Evolutionary conservation across 495 filamentous ascomycete genomes (phyloP).

Genomic region (Aspergillus asperescens): DNA sequence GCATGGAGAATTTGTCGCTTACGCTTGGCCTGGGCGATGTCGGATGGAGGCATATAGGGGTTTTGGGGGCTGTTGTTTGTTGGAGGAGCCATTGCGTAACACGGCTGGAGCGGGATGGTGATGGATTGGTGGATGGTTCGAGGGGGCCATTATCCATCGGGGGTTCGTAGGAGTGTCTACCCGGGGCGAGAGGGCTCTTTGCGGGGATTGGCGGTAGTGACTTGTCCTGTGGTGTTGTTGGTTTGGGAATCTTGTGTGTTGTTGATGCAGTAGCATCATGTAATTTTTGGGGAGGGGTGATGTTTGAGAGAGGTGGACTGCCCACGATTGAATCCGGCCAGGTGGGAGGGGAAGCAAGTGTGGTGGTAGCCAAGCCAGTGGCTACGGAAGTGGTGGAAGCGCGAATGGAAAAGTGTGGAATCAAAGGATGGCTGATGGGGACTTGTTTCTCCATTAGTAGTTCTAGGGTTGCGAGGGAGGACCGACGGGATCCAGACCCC

Average conservation of each 20-base stretch:
- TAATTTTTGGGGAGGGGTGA: background rate
- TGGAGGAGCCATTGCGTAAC: conserved; percentile 36
- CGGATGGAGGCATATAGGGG: conserved; percentile 1
- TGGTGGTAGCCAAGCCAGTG: conserved; percentile 11
- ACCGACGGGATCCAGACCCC: conserved; percentile 31
- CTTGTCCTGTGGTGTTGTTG: conserved; percentile 20
- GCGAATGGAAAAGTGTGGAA: conserved; percentile 40
- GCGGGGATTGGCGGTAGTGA: conserved; percentile 11
- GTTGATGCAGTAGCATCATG: conserved; percentile 2
- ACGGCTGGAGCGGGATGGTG: conserved; percentile 21
- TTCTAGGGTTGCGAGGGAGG: conserved; percentile 29
- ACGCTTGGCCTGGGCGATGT: conserved; percentile 17
- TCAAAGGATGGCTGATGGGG: conserved; percentile 25
- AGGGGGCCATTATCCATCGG: conserved; percentile 17
- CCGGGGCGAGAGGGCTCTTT: background rate
- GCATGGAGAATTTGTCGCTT: conserved; percentile 23
- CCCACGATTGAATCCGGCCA: conserved; percentile 14
- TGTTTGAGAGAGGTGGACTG: conserved; percentile 1
- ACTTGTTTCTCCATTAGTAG: conserved; percentile 21
- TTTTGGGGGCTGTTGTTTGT: conserved; percentile 4
- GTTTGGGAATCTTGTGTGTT: conserved; percentile 10
- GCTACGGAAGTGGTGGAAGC: conserved; percentile 17
- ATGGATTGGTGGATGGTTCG: conserved; percentile 14
- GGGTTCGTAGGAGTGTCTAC: conserved; percentile 6
- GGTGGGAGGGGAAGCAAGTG: conserved; percentile 10